Evolutionary conservation across 2,329 filamentous ascomycete species (phyloP), one percentile per base, ranked within the genome.

Genomic region (Ophiostoma australiae): DNA sequence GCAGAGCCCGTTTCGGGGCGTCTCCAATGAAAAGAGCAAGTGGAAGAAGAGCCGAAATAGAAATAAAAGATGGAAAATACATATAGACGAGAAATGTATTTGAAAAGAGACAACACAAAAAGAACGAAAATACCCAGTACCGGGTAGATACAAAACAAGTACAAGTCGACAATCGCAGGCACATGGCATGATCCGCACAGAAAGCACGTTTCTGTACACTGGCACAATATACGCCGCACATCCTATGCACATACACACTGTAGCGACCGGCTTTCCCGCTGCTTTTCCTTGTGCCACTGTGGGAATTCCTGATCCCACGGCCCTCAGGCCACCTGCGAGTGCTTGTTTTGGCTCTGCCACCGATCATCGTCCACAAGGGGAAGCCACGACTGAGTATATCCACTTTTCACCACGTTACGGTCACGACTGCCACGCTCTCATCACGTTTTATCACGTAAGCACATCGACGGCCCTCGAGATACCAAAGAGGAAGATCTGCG

Each of bases 371-470:
- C 52, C 52, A 58, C 11, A 27, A 13, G 23, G 52, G 52, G 52
- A 58, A 58, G 10, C 7, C 52, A 15, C 23, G 52, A 23, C 52
- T 13, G n/a, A n/a, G n/a, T n/a, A 11, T 11, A 31, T 58, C 52
- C 52, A 23, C n/a, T 58, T 58, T 27, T 17, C 52, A 48, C 44
- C 23, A 58, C 52, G 52, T 27, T 58, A 27, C 52, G 8, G 13
- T n/a, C 52, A 55, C 23, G 44, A 48, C 52, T 58, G 52, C 52
- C 52, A 58, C 23, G 52, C 23, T 27, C n/a, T 27, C 23, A 58
- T 58, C 52, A 58, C 52, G 52, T 58, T 58, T 58, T 31, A 58
- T 58, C 52, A 58, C 7, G 52, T 58, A 58, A 58, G 52, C 52
- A 58, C 7, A 13, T n/a, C 23, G n/a, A 27, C n/a, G n/a, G 15